Evolutionary conservation across 2,329 filamentous ascomycete genomes (phyloP).

Genomic region (Fusarium sp.): DNA sequence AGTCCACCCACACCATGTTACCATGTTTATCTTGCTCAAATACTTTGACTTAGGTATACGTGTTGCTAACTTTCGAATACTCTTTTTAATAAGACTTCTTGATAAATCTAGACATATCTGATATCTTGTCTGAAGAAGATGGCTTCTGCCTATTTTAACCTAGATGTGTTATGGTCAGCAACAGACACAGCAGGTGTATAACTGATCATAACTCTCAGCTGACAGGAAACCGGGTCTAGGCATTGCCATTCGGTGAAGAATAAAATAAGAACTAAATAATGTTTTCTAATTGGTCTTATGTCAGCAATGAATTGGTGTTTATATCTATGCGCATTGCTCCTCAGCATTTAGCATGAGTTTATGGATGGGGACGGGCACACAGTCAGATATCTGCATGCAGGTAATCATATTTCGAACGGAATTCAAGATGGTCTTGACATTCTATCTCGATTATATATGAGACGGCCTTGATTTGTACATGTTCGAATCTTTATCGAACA

Average conservation of each 20-base stretch:
- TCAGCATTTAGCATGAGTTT: background rate
- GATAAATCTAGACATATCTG: background rate
- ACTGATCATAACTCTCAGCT: background rate
- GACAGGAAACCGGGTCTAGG: background rate
- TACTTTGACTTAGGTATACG: background rate
- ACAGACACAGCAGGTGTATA: background rate
- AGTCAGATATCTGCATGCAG: background rate
- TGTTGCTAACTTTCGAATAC: background rate
- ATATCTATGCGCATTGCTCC: background rate
- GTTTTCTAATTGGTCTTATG: background rate
- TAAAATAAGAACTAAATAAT: background rate
- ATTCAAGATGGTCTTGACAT: background rate
- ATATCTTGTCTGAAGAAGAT: background rate
- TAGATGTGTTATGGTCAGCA: slow-evolving; percentile 4
- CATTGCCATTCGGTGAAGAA: background rate
- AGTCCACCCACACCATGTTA: background rate
- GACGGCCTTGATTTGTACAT: background rate
- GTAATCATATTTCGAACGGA: background rate
- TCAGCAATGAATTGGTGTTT: background rate
- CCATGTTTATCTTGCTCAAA: background rate
- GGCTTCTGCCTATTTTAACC: background rate
- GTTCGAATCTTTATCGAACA: background rate
- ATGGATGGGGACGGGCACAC: background rate
- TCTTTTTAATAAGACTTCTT: background rate
- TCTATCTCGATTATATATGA: background rate